A percentile compares a stretch with the other conserved stretches of the same genome.
These are phyloP conservation scores for Lachnum nothofagi DNA, from an alignment of 2,329 filamentous ascomycete species.

Conservation along the genomic window DNA sequence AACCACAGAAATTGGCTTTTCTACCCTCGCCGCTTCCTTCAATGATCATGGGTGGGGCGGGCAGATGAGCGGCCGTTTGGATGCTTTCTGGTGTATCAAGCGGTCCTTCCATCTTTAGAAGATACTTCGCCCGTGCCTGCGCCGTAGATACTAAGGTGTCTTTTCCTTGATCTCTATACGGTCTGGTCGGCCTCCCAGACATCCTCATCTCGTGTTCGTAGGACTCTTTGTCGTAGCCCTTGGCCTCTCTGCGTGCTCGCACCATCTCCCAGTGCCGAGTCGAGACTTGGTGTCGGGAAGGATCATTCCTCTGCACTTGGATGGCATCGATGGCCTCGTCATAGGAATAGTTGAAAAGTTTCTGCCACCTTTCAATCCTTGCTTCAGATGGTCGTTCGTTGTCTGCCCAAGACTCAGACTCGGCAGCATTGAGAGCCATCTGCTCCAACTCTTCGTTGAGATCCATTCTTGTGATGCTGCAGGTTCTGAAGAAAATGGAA, in stretches of 20 bases:
- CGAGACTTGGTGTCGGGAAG: background rate
- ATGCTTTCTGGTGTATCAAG: slow-evolving; percentile 21
- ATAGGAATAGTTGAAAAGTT: background rate
- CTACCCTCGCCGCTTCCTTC: slow-evolving; percentile 21
- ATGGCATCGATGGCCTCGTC: background rate
- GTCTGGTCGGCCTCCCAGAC: background rate
- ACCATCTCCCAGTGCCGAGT: background rate
- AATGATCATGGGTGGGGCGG: slow-evolving; percentile 9
- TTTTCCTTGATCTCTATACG: background rate
- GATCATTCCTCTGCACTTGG: background rate
- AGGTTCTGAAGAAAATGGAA: no score
- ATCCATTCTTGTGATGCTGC: slow-evolving; percentile 7
- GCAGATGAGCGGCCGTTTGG: slow-evolving; percentile 18
- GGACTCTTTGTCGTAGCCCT: background rate
- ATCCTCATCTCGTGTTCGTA: background rate
- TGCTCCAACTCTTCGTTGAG: background rate
- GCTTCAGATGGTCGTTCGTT: background rate
- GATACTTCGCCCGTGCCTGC: slow-evolving; percentile 14
- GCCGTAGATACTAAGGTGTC: background rate
- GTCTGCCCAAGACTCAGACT: no score
- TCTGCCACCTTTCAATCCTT: background rate
- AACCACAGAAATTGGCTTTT: slow-evolving; percentile 24
- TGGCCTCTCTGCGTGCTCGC: background rate
- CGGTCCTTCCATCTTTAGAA: slow-evolving; percentile 26
- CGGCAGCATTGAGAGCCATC: background rate